Evolutionary conservation across 495 filamentous ascomycete species (phyloP), one percentile per base, ranked within the genome.

Genomic region (Parathielavia hyrcaniae): DNA sequence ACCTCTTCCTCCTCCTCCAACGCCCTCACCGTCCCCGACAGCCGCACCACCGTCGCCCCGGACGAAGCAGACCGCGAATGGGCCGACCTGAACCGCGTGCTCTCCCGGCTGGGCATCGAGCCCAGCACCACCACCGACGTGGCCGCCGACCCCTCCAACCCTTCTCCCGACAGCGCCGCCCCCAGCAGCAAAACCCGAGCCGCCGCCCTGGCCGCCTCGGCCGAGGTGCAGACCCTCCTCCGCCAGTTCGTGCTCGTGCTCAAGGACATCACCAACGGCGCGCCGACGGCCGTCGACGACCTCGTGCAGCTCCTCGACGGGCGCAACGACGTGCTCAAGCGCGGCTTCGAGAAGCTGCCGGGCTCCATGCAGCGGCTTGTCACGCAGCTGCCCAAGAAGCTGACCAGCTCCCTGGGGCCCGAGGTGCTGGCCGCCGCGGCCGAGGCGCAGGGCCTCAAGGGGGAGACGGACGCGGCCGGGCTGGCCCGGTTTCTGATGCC

Each of bases 201-300:
- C 47, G 90, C 95, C 71, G 85, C 86, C n/a, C 77, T 96, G 44
- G 86, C 88, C 11, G 78, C 83, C 47, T 90, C 88, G 4, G 81
- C 87, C 65, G 84, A 90, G 59, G 50, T 53, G 19, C 40, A 63
- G 20, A 23, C 35, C 11, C 79, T 96, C 4, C 77, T 95, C 39
- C 79, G 82, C 44, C 86, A 86, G 59, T 98, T 98, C 79, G 89
- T 88, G 19, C 73, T 90, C 41, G 85, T 97, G 34, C 84, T 98
- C 60, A 91, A 90, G 64, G 92, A 97, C 69, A 75, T 96, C n/a
- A 79, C 89, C 56, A 91, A 89, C 68, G 92, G 92, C 52, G 92
- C 88, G 8, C 92, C 92, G 23, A 95, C 91, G 0, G 93, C 93
- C 14, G 96, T 95, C 68, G 81, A 86, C 65, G 93, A 98, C 71